Evolutionary conservation across 768 basidiomycete species (phyloP), one percentile per base, ranked within the genome.

Genomic region (Baorangia bicolor): DNA sequence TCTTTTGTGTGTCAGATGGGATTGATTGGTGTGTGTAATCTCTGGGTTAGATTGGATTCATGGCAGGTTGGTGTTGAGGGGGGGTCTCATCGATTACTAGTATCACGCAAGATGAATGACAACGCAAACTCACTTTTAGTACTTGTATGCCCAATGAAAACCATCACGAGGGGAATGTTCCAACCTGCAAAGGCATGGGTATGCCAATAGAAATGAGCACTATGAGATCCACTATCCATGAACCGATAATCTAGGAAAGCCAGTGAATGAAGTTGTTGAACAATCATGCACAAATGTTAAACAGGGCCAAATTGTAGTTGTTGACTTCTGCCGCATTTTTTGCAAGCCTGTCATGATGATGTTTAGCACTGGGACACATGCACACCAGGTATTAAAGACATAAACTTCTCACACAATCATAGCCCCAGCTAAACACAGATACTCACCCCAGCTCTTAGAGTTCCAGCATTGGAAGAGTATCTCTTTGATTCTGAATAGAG

Each of bases 401-500:
- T 43, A 35, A 55, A 39, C 45, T 45, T 69, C 88, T 58, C 72
- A 92, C 93, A 94, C 97, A 61, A 99, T 98, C 59, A 99, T 96
- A 37, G 97, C 96, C 47, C 97, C 97, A 42, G 95, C 95, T 49
- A 99, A 82, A 74, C 97, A 97, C 31, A 99, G 82, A 71, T 99
- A 98, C 75, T 98, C 95, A 55, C 96, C 96, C 97, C 97, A 99
- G 72, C 92, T 94, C 73, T 99, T 97, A 1, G 96, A 95, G 51
- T 78, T 86, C 97, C 97, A 99, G 37, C 97, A 86, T 72, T 96
- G 91, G 88, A 99, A 99, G 18, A 99, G 79, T 0, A 96, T 98
- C 77, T 99, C 83, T 99, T 98, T 11, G 94, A 96, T 75, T 99
- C 97, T 1, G 94, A 94, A 72, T 99, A 99, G 38, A 99, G 78